phyloP scores from a whole-genome alignment of 1,139 yeast species.

The Zygoascus sp. region DNA sequence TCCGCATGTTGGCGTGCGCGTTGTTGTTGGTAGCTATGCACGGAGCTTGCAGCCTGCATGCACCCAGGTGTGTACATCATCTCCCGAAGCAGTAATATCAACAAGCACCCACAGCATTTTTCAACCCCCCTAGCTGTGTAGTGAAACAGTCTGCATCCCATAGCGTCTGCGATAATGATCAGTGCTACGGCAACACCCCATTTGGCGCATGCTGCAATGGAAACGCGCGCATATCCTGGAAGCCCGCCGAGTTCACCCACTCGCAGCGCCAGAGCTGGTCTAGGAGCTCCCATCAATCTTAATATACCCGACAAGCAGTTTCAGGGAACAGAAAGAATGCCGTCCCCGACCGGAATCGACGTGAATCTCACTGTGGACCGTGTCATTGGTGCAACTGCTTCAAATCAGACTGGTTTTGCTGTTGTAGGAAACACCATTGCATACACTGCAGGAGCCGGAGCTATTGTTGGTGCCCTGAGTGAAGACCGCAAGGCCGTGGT shows the following conservation, averaged over 20 bases:
- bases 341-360: not conserved
- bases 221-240: not conserved
- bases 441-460: constrained; percentile 67
- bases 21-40: no score
- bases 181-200: constrained; percentile 5
- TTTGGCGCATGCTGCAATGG: constrained; percentile 5
- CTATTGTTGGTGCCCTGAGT: constrained; percentile 43
- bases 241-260: not conserved
- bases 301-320: not conserved
- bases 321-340: not conserved
- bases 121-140: not conserved
- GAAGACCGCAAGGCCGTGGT: constrained; percentile 2
- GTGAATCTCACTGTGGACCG: constrained; percentile 1
- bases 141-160: no score
- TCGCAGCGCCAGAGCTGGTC: not conserved
- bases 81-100: constrained; percentile 5
- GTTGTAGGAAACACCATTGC: constrained; percentile 45
- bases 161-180: no score
- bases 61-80: no score
- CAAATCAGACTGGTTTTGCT: constrained; percentile 39
- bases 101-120: not conserved
- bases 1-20: no score
- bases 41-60: not conserved
- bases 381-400: constrained; percentile 43
- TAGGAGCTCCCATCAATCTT: not conserved